Percentiles rank a stretch among this genome's conserved stretches.
Evolutionary conservation across 2,329 filamentous ascomycete genomes (phyloP).

Genomic region (Mycogone perniciosa): DNA sequence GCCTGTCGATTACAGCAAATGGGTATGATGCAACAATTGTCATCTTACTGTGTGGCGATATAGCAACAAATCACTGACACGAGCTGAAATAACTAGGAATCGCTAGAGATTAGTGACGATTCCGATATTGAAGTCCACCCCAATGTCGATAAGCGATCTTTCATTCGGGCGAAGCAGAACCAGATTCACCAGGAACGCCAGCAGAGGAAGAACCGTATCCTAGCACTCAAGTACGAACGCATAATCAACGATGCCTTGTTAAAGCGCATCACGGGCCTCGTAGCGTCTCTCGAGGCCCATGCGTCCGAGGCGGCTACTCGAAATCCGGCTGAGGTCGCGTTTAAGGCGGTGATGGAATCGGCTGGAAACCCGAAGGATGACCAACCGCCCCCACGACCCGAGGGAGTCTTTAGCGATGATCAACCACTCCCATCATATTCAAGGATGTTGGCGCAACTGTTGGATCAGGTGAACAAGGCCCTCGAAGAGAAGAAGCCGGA

Average conservation of each 20-base stretch:
- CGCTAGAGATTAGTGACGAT: constrained; percentile 94
- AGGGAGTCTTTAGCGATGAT: constrained; percentile 69
- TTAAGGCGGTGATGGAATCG: constrained; percentile 81
- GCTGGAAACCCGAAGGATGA: constrained; percentile 67
- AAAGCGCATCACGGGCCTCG: constrained; percentile 71
- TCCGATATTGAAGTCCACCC: constrained; percentile 97
- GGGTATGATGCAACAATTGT: constrained; percentile 39
- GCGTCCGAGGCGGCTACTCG: constrained; percentile 58
- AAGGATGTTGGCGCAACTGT: constrained; percentile 95
- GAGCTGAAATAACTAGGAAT: constrained; percentile 50
- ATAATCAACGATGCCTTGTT: constrained; percentile 89
- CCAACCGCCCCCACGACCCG: constrained; percentile 66
- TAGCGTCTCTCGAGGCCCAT: constrained; percentile 68
- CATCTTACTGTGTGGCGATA: not conserved
- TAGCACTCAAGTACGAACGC: constrained; percentile 85
- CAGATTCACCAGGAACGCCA: constrained; percentile 91
- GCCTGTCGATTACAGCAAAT: constrained; percentile 61
- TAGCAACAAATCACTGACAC: not conserved
- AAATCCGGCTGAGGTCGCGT: constrained; percentile 75
- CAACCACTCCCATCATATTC: constrained; percentile 77
- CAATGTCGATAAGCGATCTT: constrained; percentile 96
- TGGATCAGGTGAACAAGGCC: constrained; percentile 85
- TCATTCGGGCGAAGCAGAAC: constrained; percentile 95
- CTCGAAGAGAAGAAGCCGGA: constrained; percentile 69
- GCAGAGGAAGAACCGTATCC: constrained; percentile 81